Evolutionary conservation across 306 rosid species (phyloP), one percentile per base, ranked within the genome.

Genomic region (Sicyos baderoa): DNA sequence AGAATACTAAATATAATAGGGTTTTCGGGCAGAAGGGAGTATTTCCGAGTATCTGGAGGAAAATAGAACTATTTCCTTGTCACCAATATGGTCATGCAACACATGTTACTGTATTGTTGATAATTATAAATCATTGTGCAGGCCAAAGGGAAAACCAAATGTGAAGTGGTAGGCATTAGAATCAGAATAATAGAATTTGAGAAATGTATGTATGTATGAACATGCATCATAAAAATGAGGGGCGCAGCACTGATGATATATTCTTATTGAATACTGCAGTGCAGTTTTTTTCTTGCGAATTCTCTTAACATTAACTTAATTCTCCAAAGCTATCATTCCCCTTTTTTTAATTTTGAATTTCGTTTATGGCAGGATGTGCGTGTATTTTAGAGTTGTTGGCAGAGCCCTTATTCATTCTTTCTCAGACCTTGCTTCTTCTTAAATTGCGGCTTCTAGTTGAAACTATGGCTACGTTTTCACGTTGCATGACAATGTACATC

Each of bases 371-470:
- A 93, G 98, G 97, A 53, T 75, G 71, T 77, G 98, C 96, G 0
- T 93, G 98, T 78, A 84, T 93, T 68, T 81, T 89, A 79, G 98
- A 93, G 89, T 94, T 93, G 67, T 69, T 93, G 87, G 95, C 94
- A 50, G 98, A 93, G 79, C 97, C 97, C 56, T 73, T 86, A 54
- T 89, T 88, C 76, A 90, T 89, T 76, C 98, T 89, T 66, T 88
- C 98, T 57, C 98, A 93, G 84, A 88, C 81, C 79, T 73, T 93
- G 82, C 89, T 89, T 56, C 84, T 89, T 74, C 98, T 93, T 55
- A 75, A 75, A 84, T 60, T 93, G 67, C 79, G 98, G 67, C 76
- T 89, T 75, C 75, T 85, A 69, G 94, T 88, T 81, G 98, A 93
- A 86, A 83, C 97, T 37, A 59, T 82, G 48, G 96, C 97, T 74